Evolutionary conservation across 108 stramenopile species (phyloP).

Genomic region (Skeletonema tropicum): DNA sequence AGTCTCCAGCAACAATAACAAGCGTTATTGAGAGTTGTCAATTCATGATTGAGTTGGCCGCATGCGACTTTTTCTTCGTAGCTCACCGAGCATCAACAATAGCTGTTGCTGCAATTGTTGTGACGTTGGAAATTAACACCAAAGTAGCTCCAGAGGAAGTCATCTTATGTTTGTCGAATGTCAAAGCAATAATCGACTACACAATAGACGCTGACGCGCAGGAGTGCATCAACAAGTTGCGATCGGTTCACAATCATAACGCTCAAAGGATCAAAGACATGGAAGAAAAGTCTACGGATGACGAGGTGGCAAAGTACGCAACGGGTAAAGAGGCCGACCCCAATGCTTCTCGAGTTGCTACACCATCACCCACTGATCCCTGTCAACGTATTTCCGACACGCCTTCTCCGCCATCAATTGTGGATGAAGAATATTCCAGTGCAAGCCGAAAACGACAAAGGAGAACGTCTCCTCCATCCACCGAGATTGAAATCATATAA

Average conservation of each 20-base stretch:
- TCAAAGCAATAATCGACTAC: neutral
- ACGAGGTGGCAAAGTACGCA: constrained; percentile 1
- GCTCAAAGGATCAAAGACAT: constrained; percentile 6
- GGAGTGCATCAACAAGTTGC: constrained; percentile 4
- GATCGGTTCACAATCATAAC: constrained; percentile 13
- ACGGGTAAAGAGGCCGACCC: neutral
- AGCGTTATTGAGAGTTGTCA: constrained; percentile 23
- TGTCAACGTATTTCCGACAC: neutral
- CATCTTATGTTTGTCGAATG: neutral
- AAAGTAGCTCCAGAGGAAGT: constrained; percentile 8
- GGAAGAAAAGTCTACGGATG: constrained; percentile 8
- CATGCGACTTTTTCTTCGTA: constrained; percentile 42
- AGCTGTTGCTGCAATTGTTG: constrained; percentile 32
- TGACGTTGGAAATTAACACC: constrained; percentile 15
- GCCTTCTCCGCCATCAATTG: neutral
- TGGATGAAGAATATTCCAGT: neutral
- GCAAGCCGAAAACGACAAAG: neutral
- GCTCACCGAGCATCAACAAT: constrained; percentile 27
- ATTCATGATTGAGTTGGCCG: constrained; percentile 43
- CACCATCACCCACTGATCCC: constrained; percentile 14
- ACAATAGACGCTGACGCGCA: neutral
- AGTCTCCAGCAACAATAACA: constrained; percentile 6
- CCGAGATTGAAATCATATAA: neutral
- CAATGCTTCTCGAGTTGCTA: constrained; percentile 17
- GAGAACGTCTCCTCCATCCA: neutral